A percentile compares a stretch with the other conserved stretches of the same genome.
phyloP scores from a whole-genome alignment of 140 eudicot genomes.

The Oenanthe javanica region DNA sequence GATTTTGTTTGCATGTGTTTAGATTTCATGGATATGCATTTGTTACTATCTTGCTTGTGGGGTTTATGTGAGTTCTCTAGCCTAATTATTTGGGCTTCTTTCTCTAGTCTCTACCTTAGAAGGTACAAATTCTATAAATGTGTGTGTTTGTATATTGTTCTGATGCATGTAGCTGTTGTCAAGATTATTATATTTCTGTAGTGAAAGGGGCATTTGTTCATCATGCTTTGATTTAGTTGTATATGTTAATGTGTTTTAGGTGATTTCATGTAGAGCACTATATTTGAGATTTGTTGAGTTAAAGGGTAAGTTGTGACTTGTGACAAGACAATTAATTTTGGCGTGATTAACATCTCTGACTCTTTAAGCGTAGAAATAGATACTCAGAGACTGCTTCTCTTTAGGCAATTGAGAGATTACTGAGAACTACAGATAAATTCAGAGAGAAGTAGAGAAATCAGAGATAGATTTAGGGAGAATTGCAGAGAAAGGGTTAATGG shows the following conservation, averaged over 20 bases:
- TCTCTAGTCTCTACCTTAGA: slow-evolving; percentile 41
- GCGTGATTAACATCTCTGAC: background rate
- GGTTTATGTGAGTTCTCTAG: slow-evolving; percentile 51
- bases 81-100: slow-evolving; percentile 51
- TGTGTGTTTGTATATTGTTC: background rate
- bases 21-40: slow-evolving; percentile 20
- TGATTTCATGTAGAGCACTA: background rate
- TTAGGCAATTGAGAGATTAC: too few relatives aligned
- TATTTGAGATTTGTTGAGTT: background rate
- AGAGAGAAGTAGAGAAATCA: background rate
- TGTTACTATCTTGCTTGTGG: slow-evolving; percentile 41
- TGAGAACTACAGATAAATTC: background rate
- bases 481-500: too few relatives aligned
- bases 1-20: too few relatives aligned
- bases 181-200: too few relatives aligned
- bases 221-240: background rate
- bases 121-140: slow-evolving; percentile 30
- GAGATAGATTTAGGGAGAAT: too few relatives aligned
- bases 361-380: too few relatives aligned
- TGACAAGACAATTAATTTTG: background rate
- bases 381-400: background rate
- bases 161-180: background rate
- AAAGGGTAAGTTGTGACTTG: background rate
- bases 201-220: too few relatives aligned
- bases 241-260: background rate